A percentile compares a stretch with the other conserved stretches of the same genome.
Conservation (phyloP, 1,139 yeast genomes). For the Zygosaccharomyces sapae region DNA sequence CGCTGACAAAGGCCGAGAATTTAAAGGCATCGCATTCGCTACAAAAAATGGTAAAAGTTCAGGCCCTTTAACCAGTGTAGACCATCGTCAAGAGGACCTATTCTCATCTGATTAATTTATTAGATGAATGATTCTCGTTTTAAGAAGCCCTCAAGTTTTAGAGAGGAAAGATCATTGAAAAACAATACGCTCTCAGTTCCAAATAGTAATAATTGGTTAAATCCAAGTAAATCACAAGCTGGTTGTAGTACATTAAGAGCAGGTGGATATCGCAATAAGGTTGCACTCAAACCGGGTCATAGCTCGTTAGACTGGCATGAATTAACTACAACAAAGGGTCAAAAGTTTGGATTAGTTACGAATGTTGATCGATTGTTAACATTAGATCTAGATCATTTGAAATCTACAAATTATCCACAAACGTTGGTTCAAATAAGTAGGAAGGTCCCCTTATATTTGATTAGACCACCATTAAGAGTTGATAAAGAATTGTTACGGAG, state of each 20-base stretch:
- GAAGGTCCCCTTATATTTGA: conserved; percentile 25
- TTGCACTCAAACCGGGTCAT: conserved; percentile 33
- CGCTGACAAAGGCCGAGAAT: neutral
- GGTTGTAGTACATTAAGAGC: conserved; percentile 19
- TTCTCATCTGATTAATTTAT: neutral
- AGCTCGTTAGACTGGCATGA: conserved; percentile 36
- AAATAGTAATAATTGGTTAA: neutral
- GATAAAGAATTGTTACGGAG: conserved; percentile 54
- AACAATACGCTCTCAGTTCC: neutral
- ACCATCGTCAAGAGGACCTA: too few species aligned
- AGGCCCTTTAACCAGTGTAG: neutral
- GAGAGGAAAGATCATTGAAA: neutral
- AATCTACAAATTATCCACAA: conserved; percentile 17
- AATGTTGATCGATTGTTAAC: conserved; percentile 17
- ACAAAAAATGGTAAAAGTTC: neutral
- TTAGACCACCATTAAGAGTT: conserved; percentile 49
- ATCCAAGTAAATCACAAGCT: conserved; percentile 12
- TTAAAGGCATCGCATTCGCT: neutral
- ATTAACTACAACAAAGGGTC: conserved; percentile 18
- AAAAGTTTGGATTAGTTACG: conserved; percentile 23
- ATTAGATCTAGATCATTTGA: conserved; percentile 12
- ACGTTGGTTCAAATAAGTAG: conserved; percentile 18
- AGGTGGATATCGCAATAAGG: conserved; percentile 29
- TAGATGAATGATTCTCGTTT: conserved; percentile 9
- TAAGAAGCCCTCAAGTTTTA: neutral